These are phyloP conservation scores for Pyrenula aspistea DNA, from an alignment of 495 filamentous ascomycete species.

Conservation along the genomic window DNA sequence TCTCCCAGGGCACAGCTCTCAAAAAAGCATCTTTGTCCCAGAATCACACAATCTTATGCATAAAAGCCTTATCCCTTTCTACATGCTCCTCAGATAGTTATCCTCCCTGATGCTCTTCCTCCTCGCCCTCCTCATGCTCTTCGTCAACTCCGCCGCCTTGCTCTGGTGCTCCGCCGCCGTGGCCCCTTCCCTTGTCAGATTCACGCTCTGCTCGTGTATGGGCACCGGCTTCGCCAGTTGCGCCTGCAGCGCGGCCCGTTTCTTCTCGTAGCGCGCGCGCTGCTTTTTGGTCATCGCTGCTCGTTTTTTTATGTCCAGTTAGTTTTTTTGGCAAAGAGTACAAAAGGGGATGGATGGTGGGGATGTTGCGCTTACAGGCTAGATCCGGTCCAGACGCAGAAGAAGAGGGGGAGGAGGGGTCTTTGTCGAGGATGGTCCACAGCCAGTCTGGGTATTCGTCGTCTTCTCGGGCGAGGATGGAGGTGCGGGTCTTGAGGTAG, in stretches of 20 bases:
- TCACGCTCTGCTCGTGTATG: constrained; percentile 69
- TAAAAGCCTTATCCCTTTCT: no score
- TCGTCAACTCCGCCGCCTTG: constrained; percentile 32
- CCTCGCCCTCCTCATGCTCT: constrained; percentile 57
- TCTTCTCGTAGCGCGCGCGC: constrained; percentile 49
- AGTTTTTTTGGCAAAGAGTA: no score
- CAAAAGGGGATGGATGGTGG: background rate
- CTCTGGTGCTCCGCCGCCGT: constrained; percentile 23
- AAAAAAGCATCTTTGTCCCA: no score
- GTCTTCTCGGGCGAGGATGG: constrained; percentile 64
- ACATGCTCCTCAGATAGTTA: constrained; percentile 85
- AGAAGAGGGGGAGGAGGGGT: constrained; percentile 19
- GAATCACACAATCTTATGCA: no score
- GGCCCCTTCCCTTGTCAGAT: constrained; percentile 50
- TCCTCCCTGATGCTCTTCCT: constrained; percentile 75
- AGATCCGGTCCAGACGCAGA: constrained; percentile 29
- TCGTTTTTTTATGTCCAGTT: no score
- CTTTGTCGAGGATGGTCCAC: constrained; percentile 60
- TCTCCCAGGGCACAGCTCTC: no score
- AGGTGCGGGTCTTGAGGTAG: constrained; percentile 72
- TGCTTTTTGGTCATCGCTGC: constrained; percentile 42
- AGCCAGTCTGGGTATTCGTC: constrained; percentile 85
- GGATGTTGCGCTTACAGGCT: constrained; percentile 51
- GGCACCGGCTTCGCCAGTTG: constrained; percentile 64
- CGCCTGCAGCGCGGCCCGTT: constrained; percentile 52